phyloP scores from a whole-genome alignment of 2,329 filamentous ascomycete species.

The Fusarium napiforme region DNA sequence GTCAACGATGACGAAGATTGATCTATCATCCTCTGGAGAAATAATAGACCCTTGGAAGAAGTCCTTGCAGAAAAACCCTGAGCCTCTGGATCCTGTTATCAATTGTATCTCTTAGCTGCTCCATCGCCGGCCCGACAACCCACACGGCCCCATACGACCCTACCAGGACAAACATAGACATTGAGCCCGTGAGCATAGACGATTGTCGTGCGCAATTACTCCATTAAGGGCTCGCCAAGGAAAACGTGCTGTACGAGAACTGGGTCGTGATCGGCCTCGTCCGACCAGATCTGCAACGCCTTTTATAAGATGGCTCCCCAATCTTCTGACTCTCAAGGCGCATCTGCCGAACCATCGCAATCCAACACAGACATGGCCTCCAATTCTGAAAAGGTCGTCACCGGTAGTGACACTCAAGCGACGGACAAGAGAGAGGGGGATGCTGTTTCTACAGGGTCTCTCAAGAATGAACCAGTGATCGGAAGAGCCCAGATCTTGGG shows the following conservation, averaged over 20 bases:
- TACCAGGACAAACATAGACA: not conserved
- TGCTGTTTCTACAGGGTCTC: not conserved
- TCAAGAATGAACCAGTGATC: slow-evolving; percentile 5
- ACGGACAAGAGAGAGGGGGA: not conserved
- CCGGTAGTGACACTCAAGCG: not conserved
- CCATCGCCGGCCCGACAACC: not conserved
- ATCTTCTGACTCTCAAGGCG: too few relatives aligned
- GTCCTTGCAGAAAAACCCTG: not conserved
- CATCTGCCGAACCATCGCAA: not conserved
- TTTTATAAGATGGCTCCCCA: not conserved
- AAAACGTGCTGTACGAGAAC: not conserved
- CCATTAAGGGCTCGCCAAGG: not conserved
- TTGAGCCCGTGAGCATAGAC: not conserved
- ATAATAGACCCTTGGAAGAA: not conserved
- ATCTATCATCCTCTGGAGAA: too few relatives aligned
- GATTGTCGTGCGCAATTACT: slow-evolving; percentile 1
- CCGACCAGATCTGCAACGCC: not conserved
- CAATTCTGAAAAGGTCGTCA: not conserved
- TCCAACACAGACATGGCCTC: slow-evolving; percentile 1
- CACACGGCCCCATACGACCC: not conserved
- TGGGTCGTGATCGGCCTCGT: not conserved
- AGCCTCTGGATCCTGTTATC: not conserved
- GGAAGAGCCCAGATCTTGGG: slow-evolving; percentile 14
- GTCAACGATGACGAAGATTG: not conserved
- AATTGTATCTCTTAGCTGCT: not conserved